phyloP scores from a whole-genome alignment of 2,329 filamentous ascomycete genomes.

The Arthrocladium fulminans region DNA sequence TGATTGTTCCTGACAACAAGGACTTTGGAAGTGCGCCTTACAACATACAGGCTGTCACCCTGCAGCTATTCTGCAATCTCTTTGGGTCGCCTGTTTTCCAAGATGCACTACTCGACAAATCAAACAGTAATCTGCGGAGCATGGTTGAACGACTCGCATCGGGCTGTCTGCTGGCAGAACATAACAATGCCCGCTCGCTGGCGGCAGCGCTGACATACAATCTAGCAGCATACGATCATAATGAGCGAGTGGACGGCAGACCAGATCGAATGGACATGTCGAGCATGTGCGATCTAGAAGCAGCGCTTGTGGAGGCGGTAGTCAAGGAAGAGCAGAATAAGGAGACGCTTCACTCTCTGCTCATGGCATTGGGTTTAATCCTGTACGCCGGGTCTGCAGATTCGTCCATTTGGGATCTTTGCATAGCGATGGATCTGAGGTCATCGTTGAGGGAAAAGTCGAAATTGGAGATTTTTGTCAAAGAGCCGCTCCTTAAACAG shows the following conservation, averaged over 20 bases:
- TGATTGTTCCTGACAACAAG: conserved; percentile 47
- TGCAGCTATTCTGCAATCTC: conserved; percentile 77
- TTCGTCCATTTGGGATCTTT: conserved; percentile 71
- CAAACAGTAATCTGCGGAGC: conserved; percentile 27
- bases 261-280: conserved; percentile 46
- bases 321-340: conserved; percentile 41
- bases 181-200: conserved; percentile 68
- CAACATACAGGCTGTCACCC: conserved; percentile 68
- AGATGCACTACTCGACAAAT: conserved; percentile 32
- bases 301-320: conserved; percentile 70
- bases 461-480: conserved; percentile 47
- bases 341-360: conserved; percentile 67
- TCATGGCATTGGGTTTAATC: conserved; percentile 67
- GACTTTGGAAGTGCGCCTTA: conserved; percentile 58
- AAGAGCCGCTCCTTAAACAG: conserved; percentile 49
- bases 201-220: conserved; percentile 81
- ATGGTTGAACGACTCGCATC: conserved; percentile 56
- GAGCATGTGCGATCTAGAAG: conserved; percentile 59
- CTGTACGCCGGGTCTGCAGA: conserved; percentile 57
- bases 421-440: conserved; percentile 65
- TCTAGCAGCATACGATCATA: conserved; percentile 61
- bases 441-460: conserved; percentile 50
- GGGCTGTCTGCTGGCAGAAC: conserved; percentile 67
- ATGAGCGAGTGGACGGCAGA: conserved; percentile 50
- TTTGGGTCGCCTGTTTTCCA: conserved; percentile 68